Evolutionary conservation across 148 eudicot species (phyloP).

Genomic region (Rhododendron ferrugineum): DNA sequence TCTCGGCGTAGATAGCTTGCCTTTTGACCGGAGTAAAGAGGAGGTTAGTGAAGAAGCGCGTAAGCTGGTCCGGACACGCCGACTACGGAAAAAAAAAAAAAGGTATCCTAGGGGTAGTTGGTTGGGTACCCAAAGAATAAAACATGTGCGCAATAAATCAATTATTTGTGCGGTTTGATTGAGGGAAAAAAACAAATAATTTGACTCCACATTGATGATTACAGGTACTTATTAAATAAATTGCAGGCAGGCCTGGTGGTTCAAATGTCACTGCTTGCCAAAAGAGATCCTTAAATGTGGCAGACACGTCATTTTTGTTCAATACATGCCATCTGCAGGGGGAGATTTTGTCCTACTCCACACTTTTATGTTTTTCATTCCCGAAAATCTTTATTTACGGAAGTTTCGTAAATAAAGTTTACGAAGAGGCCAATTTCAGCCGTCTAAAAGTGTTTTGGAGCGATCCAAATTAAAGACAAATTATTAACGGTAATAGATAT

Average conservation of each 20-base stretch:
- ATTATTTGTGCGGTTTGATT: neutral
- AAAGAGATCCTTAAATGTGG: conserved; percentile 6
- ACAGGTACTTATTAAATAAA: neutral
- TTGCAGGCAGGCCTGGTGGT: conserved; percentile 8
- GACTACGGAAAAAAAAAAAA: too few species aligned
- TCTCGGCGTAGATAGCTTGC: too few species aligned
- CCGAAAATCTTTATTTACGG: too few species aligned
- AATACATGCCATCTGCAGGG: neutral
- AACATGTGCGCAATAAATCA: conserved; percentile 4
- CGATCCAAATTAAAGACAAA: too few species aligned
- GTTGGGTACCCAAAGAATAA: neutral
- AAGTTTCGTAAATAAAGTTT: too few species aligned
- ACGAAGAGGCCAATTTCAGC: too few species aligned
- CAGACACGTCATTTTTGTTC: neutral
- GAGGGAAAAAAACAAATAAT: neutral
- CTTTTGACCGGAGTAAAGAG: too few species aligned
- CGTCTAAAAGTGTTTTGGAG: too few species aligned
- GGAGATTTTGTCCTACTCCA: neutral
- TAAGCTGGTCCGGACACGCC: too few species aligned
- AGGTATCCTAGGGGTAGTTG: too few species aligned
- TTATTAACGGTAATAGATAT: too few species aligned
- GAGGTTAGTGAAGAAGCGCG: accelerated
- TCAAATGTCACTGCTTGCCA: conserved; percentile 8
- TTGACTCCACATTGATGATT: neutral
- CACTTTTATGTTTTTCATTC: neutral